Conservation (phyloP, 2,329 filamentous ascomycete species). For the Ophiostoma sp. region DNA sequence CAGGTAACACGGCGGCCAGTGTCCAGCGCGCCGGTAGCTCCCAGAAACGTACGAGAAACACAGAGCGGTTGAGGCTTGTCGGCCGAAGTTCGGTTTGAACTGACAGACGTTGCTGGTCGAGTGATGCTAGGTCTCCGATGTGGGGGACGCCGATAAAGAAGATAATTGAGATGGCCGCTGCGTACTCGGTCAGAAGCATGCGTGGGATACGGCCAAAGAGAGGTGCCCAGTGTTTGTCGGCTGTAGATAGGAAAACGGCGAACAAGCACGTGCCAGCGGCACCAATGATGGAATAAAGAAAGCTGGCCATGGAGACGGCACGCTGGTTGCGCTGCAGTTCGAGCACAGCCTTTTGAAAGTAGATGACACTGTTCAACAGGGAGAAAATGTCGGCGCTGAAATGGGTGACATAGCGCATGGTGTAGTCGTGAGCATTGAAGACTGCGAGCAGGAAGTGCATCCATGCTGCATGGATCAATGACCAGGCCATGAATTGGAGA, state of each 20-base stretch:
- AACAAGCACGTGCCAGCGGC: constrained; percentile 19
- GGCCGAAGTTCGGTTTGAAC: constrained; percentile 17
- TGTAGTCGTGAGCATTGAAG: constrained; percentile 24
- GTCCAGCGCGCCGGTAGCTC: constrained; percentile 18
- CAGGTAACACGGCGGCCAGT: constrained; percentile 15
- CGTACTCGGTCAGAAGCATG: constrained; percentile 22
- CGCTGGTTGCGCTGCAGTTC: constrained; percentile 16
- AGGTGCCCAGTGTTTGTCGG: constrained; percentile 20
- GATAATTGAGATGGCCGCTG: constrained; percentile 22
- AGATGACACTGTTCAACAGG: constrained; percentile 23
- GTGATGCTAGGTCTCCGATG: constrained; percentile 2
- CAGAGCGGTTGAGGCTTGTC: constrained; percentile 12
- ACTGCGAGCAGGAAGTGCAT: constrained; percentile 20
- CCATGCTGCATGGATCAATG: constrained; percentile 23
- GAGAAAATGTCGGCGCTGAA: constrained; percentile 23
- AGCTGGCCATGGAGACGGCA: constrained; percentile 19
- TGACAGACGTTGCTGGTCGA: constrained; percentile 20
- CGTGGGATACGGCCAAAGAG: constrained; percentile 19
- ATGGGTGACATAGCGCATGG: constrained; percentile 23
- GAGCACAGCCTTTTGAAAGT: constrained; percentile 24
- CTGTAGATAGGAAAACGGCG: constrained; percentile 19
- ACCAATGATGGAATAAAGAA: constrained; percentile 22
- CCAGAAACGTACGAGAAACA: constrained; percentile 23
- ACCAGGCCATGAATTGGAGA: constrained; percentile 24
- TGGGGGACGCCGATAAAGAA: constrained; percentile 23